Base-by-base conservation (phyloP, 495 filamentous ascomycete species). In the Mytilinidion resinicola region DNA sequence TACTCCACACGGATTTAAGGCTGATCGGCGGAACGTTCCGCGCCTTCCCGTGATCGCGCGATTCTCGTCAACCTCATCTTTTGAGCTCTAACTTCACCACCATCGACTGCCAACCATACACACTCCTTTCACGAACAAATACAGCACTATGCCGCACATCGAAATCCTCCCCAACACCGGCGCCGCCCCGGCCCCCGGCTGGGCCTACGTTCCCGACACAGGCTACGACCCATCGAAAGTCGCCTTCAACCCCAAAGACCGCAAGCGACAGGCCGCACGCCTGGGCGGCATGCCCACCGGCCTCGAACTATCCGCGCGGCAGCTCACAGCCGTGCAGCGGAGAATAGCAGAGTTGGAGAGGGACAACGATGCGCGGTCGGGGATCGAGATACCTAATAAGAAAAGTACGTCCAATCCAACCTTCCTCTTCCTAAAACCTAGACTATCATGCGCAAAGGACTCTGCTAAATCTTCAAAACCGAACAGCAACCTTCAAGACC, bases 161-260 rank as follows among this genome's bases (percentile, higher is more conserved):
- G 84, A 92, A 70, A 82, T 92, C 49, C 74, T 96, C 46, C 85
- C 88, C 14, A 85, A 77, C 68, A 79, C 85, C 3, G 81, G 81
- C 42, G 82, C 82, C 17, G 79, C 80, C 55, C 74, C 77, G 50
- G 87, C 87, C 1, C 90, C 91, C 0, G 91, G 91, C 59, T 96
- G 87, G 84, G 87, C 88, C 41, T 93, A 93, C 70, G 90, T 96
- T 17, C 82, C 89, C 35, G 87, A 95, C 63, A 82, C 80, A n/a
- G 80, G 78, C 58, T 76, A 79, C 59, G 80, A 83, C 55, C 79
- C 83, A 12, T 75, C 82, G 42, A 81, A 85, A 76, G 74, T 77
- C 60, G 72, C 79, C 48, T 73, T 80, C 73, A 76, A 81, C 61
- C 75, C 83, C 47, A 70, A 78, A 50, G 75, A 80, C 75, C 71